Percentiles rank a stretch among this genome's conserved stretches.
phyloP scores from a whole-genome alignment of 768 basidiomycete genomes.

The Suillus sp. region DNA sequence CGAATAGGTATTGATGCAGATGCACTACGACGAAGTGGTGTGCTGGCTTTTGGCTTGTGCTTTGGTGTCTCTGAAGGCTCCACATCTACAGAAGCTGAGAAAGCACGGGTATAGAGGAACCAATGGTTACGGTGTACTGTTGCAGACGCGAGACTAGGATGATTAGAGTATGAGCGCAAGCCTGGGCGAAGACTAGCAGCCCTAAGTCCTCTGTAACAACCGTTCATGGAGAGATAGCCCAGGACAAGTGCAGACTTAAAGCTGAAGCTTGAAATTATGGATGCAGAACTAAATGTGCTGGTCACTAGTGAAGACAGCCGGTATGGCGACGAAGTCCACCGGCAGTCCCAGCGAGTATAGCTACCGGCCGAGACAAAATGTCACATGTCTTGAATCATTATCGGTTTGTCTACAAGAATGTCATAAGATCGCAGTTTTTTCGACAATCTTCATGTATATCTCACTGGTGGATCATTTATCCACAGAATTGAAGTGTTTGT shows the following conservation, averaged over 20 bases:
- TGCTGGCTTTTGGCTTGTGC: constrained; percentile 79
- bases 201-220: neutral
- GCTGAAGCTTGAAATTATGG: neutral
- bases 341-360: neutral
- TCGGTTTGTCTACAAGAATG: too few relatives aligned
- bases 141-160: neutral
- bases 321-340: neutral
- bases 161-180: neutral
- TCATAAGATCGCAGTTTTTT: too few relatives aligned
- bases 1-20: constrained; percentile 86
- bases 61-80: constrained; percentile 35
- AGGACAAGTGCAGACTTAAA: neutral
- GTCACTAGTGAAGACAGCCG: neutral
- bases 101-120: constrained; percentile 2
- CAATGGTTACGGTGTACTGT: neutral
- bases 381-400: neutral
- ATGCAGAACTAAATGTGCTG: neutral
- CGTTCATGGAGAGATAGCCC: constrained; percentile 1
- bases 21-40: constrained; percentile 80
- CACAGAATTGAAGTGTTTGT: too few relatives aligned
- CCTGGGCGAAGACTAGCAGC: neutral
- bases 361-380: neutral
- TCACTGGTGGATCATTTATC: too few relatives aligned
- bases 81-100: constrained; percentile 8
- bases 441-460: too few relatives aligned